A percentile compares a stretch with the other conserved stretches of the same genome.
These are phyloP conservation scores for Plasmodium vivax DNA, from an alignment of 169 alveolate species.

Conservation along the genomic window DNA sequence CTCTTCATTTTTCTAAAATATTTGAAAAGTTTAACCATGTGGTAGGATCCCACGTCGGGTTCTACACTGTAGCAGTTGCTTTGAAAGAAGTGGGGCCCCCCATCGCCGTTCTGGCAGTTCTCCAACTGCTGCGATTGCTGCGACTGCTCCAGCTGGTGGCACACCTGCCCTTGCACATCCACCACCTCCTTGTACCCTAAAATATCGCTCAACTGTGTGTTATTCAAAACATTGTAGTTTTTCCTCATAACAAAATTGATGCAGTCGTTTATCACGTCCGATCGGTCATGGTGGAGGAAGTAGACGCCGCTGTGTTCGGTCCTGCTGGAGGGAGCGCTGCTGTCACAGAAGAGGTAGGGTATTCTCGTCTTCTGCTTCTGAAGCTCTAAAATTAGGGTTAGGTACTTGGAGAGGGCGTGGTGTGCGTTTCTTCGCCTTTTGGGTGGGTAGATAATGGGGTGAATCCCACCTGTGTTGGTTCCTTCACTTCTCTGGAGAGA, in stretches of 20 bases:
- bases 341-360: neutral
- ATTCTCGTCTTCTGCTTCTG: neutral
- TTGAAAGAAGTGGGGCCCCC: neutral
- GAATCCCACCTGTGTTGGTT: neutral
- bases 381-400: neutral
- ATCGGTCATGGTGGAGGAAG: neutral
- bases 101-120: neutral
- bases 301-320: neutral
- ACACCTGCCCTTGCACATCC: neutral
- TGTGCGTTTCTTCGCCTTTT: neutral
- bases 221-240: neutral
- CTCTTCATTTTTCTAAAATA: conserved; percentile 3
- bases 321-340: neutral
- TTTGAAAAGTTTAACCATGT: neutral
- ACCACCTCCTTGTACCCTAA: neutral
- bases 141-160: neutral
- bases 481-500: neutral
- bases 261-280: neutral
- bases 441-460: neutral
- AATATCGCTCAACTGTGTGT: neutral
- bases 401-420: neutral
- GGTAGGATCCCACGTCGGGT: neutral
- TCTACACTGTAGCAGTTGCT: neutral
- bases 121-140: too few relatives aligned
- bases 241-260: neutral